phyloP scores from a whole-genome alignment of 495 filamentous ascomycete genomes.

The Pseudoneurospora amorphoporcata region DNA sequence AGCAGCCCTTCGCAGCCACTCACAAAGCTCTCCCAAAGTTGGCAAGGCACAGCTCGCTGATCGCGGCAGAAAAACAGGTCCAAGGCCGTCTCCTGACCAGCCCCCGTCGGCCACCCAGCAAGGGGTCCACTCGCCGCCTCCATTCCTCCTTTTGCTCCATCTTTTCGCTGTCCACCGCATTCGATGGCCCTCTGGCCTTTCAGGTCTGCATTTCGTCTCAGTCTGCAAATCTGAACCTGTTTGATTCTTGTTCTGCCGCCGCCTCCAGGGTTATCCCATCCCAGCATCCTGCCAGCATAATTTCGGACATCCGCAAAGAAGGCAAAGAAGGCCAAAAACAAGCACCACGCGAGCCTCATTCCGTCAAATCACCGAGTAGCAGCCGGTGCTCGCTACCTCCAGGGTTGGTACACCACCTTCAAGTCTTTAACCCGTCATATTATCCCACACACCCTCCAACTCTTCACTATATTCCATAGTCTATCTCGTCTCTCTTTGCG shows the following conservation, averaged over 20 bases:
- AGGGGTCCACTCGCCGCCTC: slow-evolving; percentile 1
- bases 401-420: background rate
- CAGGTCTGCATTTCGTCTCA: background rate
- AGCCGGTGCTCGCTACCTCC: background rate
- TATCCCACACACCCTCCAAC: background rate
- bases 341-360: background rate
- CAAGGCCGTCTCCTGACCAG: slow-evolving; percentile 15
- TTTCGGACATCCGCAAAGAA: background rate
- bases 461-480: background rate
- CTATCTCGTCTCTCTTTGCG: background rate
- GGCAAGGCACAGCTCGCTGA: slow-evolving; percentile 23
- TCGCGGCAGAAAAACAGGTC: slow-evolving; percentile 24
- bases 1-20: slow-evolving; percentile 12
- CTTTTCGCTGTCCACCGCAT: background rate
- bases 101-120: slow-evolving; percentile 4
- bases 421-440: background rate
- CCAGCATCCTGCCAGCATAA: background rate
- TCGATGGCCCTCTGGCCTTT: background rate
- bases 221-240: slow-evolving; percentile 4
- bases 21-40: background rate
- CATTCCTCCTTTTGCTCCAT: background rate
- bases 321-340: background rate
- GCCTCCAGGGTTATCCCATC: background rate
- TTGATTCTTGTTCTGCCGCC: background rate
- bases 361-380: background rate